These are phyloP conservation scores for Aquilaria sinensis DNA, from an alignment of 345 rosid genomes.

Conservation along the genomic window DNA sequence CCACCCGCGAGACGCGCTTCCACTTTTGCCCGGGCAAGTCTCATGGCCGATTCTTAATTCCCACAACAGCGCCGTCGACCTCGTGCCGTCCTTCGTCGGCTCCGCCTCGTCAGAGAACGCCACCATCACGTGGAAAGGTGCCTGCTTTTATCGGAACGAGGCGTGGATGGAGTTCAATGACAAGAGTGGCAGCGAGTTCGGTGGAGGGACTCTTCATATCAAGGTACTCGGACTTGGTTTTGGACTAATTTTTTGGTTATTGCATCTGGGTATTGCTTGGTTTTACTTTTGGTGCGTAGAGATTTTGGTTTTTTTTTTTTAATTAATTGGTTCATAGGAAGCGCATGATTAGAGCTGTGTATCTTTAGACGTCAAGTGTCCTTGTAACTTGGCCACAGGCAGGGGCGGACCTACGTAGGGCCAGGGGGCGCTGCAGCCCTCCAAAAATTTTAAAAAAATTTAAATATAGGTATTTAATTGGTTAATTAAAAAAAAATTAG, in stretches of 20 bases:
- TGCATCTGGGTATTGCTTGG: not conserved
- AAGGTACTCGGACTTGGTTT: constrained; percentile 31
- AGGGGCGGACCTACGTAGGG: too few relatives aligned
- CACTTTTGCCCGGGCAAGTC: constrained; percentile 54
- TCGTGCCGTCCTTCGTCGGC: constrained; percentile 72
- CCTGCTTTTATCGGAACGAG: constrained; percentile 62
- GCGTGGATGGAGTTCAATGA: constrained; percentile 87
- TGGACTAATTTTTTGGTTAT: not conserved
- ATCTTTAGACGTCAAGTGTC: too few relatives aligned
- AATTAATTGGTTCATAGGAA: not conserved
- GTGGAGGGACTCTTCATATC: constrained; percentile 80
- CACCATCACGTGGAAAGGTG: constrained; percentile 66
- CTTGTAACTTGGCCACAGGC: too few relatives aligned
- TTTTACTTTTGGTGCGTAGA: not conserved
- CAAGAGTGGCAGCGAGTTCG: constrained; percentile 59
- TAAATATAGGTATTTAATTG: too few relatives aligned
- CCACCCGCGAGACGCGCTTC: constrained; percentile 60
- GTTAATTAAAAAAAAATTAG: too few relatives aligned
- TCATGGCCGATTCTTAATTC: constrained; percentile 69
- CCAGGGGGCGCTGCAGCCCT: too few relatives aligned
- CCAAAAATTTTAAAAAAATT: too few relatives aligned
- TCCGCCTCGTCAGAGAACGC: constrained; percentile 40
- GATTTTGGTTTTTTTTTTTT: too few relatives aligned
- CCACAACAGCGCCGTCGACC: constrained; percentile 47
- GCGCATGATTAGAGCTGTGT: not conserved